A percentile compares a stretch with the other conserved stretches of the same genome.
Conservation (phyloP, 352 stramenopile genomes). For the Phytophthora sojae region DNA sequence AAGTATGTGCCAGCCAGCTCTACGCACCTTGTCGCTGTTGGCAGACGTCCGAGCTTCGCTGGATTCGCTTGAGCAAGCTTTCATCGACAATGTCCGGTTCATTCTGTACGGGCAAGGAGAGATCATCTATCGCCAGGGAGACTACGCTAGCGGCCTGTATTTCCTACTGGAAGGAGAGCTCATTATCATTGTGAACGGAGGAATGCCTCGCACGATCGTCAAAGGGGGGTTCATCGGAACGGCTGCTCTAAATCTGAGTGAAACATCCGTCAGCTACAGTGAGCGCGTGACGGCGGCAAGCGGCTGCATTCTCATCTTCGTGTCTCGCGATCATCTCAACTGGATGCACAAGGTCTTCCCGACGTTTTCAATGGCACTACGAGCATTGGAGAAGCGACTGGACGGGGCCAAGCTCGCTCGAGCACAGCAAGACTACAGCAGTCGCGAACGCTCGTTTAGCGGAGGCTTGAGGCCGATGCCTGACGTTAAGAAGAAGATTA, state of each 20-base stretch:
- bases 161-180: conserved; percentile 68
- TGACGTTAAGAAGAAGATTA: conserved; percentile 24
- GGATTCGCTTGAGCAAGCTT: conserved; percentile 45
- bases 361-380: conserved; percentile 68
- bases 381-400: conserved; percentile 61
- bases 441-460: conserved; percentile 10
- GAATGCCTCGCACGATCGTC: conserved; percentile 41
- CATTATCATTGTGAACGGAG: conserved; percentile 49
- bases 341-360: conserved; percentile 70
- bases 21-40: conserved; percentile 55
- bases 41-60: conserved; percentile 47
- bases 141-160: conserved; percentile 70
- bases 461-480: background rate
- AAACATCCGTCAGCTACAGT: conserved; percentile 61
- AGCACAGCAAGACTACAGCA: conserved; percentile 35
- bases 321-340: conserved; percentile 60
- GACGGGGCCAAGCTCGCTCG: conserved; percentile 55
- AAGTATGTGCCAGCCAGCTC: conserved; percentile 56
- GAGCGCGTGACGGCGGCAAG: conserved; percentile 68
- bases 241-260: conserved; percentile 55
- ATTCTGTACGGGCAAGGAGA: conserved; percentile 72
- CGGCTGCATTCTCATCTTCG: conserved; percentile 63
- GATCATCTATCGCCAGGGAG: conserved; percentile 65
- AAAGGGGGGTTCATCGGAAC: conserved; percentile 64
- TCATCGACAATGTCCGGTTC: conserved; percentile 59